These are phyloP conservation scores for Sanghuangporus weigelae DNA, from an alignment of 1,284 basidiomycete species.

Conservation along the genomic window DNA sequence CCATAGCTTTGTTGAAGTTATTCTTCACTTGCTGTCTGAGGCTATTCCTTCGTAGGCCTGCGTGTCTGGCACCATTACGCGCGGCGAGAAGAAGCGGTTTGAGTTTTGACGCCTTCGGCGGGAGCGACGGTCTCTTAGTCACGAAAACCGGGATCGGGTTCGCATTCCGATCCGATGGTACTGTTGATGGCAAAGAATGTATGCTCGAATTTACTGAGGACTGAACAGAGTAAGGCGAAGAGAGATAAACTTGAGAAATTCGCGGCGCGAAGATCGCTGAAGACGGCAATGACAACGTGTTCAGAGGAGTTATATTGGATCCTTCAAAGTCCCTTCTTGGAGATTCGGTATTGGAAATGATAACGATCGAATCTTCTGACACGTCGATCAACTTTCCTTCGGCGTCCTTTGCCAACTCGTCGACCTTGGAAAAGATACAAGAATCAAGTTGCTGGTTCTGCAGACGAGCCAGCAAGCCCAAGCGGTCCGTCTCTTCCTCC, in stretches of 20 bases:
- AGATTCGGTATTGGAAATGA: background rate
- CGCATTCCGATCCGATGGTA: background rate
- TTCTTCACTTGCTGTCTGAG: background rate
- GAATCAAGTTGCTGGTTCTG: constrained; percentile 13
- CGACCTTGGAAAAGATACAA: constrained; percentile 7
- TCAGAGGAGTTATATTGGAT: background rate
- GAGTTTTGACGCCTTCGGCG: constrained; percentile 14
- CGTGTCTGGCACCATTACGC: background rate
- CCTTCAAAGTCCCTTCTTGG: background rate
- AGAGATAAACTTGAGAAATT: background rate
- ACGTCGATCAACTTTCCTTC: background rate
- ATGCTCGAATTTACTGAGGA: no score
- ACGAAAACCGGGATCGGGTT: constrained; percentile 11
- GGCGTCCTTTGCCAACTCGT: background rate
- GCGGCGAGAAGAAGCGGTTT: constrained; percentile 13
- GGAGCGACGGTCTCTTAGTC: constrained; percentile 10
- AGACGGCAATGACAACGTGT: background rate
- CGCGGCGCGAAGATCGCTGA: background rate
- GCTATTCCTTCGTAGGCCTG: background rate
- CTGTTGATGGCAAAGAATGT: background rate
- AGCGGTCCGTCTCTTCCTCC: background rate
- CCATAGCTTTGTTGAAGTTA: no score
- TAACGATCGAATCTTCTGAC: constrained; percentile 13
- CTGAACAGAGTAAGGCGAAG: background rate
- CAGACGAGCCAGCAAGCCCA: constrained; percentile 7